Conservation (phyloP, 2,329 filamentous ascomycete genomes). For the Penicillium sp. region DNA sequence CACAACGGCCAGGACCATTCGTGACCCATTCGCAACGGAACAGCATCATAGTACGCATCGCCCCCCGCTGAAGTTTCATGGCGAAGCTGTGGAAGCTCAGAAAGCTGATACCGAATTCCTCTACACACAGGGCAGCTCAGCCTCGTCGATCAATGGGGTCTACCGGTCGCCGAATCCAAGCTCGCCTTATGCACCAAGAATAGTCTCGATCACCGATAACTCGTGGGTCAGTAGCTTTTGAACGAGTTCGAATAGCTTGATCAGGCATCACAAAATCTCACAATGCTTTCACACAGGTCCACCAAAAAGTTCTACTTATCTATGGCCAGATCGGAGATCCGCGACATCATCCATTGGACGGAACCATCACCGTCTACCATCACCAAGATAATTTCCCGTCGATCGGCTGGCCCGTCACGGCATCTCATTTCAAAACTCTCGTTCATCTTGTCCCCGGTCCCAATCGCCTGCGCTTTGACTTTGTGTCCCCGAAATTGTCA, state of each 20-base stretch:
- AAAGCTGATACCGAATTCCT: conserved; percentile 8
- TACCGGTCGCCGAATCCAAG: conserved; percentile 60
- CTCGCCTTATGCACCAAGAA: conserved; percentile 78
- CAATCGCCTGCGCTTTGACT: conserved; percentile 86
- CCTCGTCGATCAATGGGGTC: conserved; percentile 35
- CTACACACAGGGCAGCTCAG: conserved; percentile 36
- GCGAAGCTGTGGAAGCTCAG: background rate
- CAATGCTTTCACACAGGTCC: conserved; percentile 62
- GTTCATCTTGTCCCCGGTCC: conserved; percentile 89
- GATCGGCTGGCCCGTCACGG: conserved; percentile 81
- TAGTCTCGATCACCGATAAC: conserved; percentile 77
- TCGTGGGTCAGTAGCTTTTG: conserved; percentile 66
- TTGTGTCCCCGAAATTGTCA: conserved; percentile 77
- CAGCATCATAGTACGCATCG: conserved; percentile 42
- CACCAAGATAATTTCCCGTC: conserved; percentile 84
- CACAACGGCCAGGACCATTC: conserved; percentile 49
- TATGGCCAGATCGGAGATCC: conserved; percentile 79
- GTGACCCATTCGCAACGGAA: conserved; percentile 44
- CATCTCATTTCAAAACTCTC: conserved; percentile 88
- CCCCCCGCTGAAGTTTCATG: background rate
- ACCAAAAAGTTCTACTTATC: conserved; percentile 85
- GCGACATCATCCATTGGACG: conserved; percentile 69
- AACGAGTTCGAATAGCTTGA: background rate
- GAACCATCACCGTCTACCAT: conserved; percentile 75
- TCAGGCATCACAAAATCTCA: conserved; percentile 5